phyloP scores from a whole-genome alignment of 1,139 yeast species.

The Nadsonia commutata region DNA sequence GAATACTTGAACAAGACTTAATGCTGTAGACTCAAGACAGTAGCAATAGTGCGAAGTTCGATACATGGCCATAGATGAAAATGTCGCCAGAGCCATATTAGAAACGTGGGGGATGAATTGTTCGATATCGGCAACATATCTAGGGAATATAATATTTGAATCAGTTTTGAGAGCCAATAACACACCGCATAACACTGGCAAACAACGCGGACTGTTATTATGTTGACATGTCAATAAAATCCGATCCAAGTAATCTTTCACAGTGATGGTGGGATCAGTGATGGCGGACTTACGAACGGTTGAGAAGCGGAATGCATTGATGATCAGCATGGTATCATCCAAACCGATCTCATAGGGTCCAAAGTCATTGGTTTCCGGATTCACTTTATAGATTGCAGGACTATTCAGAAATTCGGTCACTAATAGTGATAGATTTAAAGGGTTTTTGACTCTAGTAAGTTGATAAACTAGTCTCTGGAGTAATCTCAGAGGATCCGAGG shows the following conservation, averaged over 20 bases:
- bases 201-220: background rate
- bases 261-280: slow-evolving; percentile 5
- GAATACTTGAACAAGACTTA: background rate
- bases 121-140: background rate
- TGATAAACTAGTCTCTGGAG: slow-evolving; percentile 6
- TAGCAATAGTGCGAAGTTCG: background rate
- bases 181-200: background rate
- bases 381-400: slow-evolving; percentile 2
- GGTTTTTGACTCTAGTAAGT: slow-evolving; percentile 5
- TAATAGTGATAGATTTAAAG: slow-evolving; percentile 4
- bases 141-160: background rate
- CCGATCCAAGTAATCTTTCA: slow-evolving; percentile 1
- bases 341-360: slow-evolving; percentile 1
- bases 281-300: slow-evolving; percentile 3
- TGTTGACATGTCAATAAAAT: background rate
- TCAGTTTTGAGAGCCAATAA: background rate
- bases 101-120: background rate
- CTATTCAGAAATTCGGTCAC: slow-evolving; percentile 3
- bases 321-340: slow-evolving; percentile 2
- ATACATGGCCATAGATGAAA: background rate
- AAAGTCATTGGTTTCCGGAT: background rate
- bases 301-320: slow-evolving; percentile 5
- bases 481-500: background rate
- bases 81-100: background rate
- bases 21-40: background rate